Evolutionary conservation across 2,329 filamentous ascomycete genomes (phyloP), one percentile per base, ranked within the genome.

Genomic region (Pyrenophora graminea): DNA sequence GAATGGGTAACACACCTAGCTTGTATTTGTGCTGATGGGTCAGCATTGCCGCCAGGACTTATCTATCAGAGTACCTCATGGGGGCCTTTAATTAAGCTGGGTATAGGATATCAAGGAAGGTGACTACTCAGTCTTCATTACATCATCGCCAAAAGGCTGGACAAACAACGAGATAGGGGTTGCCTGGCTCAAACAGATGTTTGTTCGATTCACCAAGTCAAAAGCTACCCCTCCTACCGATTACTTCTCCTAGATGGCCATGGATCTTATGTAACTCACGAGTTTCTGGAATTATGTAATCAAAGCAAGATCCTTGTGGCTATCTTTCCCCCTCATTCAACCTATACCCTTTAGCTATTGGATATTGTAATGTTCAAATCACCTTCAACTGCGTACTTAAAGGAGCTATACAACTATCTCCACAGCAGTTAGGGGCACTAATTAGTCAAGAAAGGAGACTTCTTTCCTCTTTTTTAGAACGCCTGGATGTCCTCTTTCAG

Each of bases 1-100:
- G 9, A 30, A 30, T 30, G 9, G 27, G 27, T 30, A 30, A 30
- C 27, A 2, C 27, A 12, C 10, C 27, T 30, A 30, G 27, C 9
- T 30, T 30, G 9, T 30, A 30, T 30, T 12, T 30, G 9, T 5
- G 27, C 27, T 13, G 9, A 30, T 30, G 12, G 27, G 10, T 12
- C 5, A 13, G 9, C 10, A 13, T 5, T 30, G 10, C 27, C 10
- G 3, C 27, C 9, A 30, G 9, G 4, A 3, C 27, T 30, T 30
- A 30, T 30, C 27, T 30, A 30, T 13, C 4, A 30, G 10, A 13
- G 10, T 30, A 30, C 9, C 10, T 30, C 9, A 30, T 7, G 9
- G 23, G 27, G 38, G 38, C 18, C 19, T 57, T 44, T 40, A 57
- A 45, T 19, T 15, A 31, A 48, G 7, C 34, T 57, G 42, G 51